Conservation (phyloP, 345 rosid genomes). For the Dipteronia sinensis region DNA sequence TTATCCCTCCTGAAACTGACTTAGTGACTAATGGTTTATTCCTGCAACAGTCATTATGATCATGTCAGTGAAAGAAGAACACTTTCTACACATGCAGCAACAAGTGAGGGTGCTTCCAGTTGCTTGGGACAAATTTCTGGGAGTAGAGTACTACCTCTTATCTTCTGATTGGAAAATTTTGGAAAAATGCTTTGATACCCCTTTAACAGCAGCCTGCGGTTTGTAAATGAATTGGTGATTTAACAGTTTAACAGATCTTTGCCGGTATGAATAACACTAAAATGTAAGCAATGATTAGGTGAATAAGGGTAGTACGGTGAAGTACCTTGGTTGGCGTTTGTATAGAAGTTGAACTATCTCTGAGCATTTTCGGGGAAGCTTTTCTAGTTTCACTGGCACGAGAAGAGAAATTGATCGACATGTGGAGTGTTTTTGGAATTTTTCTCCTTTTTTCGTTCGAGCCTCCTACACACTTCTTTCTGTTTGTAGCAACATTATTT, state of each 20-base stretch:
- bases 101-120: not conserved
- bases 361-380: conserved; percentile 38
- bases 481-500: conserved; percentile 19
- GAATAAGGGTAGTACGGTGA: not conserved
- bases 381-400: conserved; percentile 32
- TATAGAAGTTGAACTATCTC: conserved; percentile 33
- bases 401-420: conserved; percentile 51
- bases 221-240: conserved; percentile 15
- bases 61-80: conserved; percentile 1
- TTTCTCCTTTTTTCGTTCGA: conserved; percentile 38
- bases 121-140: not conserved
- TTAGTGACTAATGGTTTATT: conserved; percentile 29
- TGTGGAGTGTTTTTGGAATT: conserved; percentile 42
- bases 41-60: conserved; percentile 31
- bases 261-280: not conserved
- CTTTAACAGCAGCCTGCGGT: conserved; percentile 50
- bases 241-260: not conserved
- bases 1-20: conserved; percentile 41
- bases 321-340: conserved; percentile 54
- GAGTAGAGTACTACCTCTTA: conserved; percentile 59
- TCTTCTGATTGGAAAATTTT: conserved; percentile 37
- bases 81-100: not conserved
- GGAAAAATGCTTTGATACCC: conserved; percentile 43
- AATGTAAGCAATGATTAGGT: not conserved
- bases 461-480: conserved; percentile 29